Evolutionary conservation across 2,329 filamentous ascomycete genomes (phyloP), one percentile per base, ranked within the genome.

Genomic region (Alternaria gansuensis): DNA sequence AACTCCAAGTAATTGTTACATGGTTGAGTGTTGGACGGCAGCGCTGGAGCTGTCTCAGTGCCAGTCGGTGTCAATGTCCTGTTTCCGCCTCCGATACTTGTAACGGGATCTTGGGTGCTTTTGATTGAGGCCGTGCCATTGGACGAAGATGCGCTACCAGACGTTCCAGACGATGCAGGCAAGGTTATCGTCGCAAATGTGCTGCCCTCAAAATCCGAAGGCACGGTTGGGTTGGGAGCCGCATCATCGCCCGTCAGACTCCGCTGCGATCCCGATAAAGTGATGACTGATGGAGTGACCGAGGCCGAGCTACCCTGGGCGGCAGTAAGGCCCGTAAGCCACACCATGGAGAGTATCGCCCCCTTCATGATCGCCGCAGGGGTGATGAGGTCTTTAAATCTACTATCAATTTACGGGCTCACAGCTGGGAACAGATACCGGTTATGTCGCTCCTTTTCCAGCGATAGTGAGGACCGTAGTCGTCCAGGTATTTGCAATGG

Each of bases 1-100:
- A 79, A 74, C 59, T 79, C 77, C 29, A 72, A 65, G 53, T 78
- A 78, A 65, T 75, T 75, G 65, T 79, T 79, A 66, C 77, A 79
- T n/a, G 77, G 68, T 51, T 79, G 77, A 1, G 77, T 79, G 56
- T 79, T 79, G 5, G 74, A 70, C 4, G 77, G 75, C 36, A 61
- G 55, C 10, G 70, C 62, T 21, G 72, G 61, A 10, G 71, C 66
- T 26, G 71, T 75, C 26, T 57, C 63, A 23, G 66, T 65, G 21
- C 60, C 63, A 21, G 63, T 70, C 14, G 66, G 57, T 24, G 66
- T 73, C 29, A 62, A 57, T 24, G 72, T 74, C 43, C 62, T 67
- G 51, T 70, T 77, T 14, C 59, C 62, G 9, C 73, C 71, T 26
- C 69, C 64, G 39, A 77, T 64, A 7, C 66, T 57, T 5, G 70